A percentile compares a stretch with the other conserved stretches of the same genome.
These are phyloP conservation scores for Colletotrichum liaoningense DNA, from an alignment of 2,329 filamentous ascomycete genomes.

Conservation along the genomic window DNA sequence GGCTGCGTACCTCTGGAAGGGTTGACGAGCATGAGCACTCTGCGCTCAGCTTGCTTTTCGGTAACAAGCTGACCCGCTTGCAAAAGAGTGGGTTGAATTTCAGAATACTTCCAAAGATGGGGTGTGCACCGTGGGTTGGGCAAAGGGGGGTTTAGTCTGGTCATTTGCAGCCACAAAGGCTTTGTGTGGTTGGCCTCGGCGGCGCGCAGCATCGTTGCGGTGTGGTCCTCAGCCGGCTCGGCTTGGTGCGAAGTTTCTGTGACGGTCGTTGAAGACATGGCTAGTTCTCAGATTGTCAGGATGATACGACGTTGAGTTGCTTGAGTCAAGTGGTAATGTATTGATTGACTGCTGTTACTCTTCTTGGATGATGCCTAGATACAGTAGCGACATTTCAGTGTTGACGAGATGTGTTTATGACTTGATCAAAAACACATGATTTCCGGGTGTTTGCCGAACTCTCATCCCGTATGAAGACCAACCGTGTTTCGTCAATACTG, in stretches of 20 bases:
- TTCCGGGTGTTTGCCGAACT: background rate
- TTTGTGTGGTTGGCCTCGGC: slow-evolving; percentile 37
- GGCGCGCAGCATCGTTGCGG: slow-evolving; percentile 11
- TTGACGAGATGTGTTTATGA: background rate
- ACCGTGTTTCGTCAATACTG: background rate
- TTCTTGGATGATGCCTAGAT: background rate
- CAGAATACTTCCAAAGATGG: slow-evolving; percentile 46
- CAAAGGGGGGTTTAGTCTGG: slow-evolving; percentile 53
- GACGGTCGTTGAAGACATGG: slow-evolving; percentile 10
- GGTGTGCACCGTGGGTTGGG: slow-evolving; percentile 55
- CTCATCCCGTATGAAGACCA: background rate
- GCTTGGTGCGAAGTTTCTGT: slow-evolving; percentile 7
- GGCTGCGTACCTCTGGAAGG: slow-evolving; percentile 41
- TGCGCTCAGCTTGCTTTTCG: slow-evolving; percentile 49
- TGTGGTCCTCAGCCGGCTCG: background rate
- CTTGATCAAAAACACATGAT: background rate
- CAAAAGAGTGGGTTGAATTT: slow-evolving; percentile 46
- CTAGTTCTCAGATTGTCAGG: background rate
- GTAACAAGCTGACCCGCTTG: slow-evolving; percentile 46
- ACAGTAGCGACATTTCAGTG: background rate
- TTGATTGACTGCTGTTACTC: background rate
- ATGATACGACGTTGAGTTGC: background rate
- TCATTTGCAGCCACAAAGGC: slow-evolving; percentile 59
- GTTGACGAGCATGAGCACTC: slow-evolving; percentile 52
- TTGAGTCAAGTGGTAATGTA: background rate